Conservation (phyloP, 2,329 filamentous ascomycete genomes). For the Talaromyces pinophilus region DNA sequence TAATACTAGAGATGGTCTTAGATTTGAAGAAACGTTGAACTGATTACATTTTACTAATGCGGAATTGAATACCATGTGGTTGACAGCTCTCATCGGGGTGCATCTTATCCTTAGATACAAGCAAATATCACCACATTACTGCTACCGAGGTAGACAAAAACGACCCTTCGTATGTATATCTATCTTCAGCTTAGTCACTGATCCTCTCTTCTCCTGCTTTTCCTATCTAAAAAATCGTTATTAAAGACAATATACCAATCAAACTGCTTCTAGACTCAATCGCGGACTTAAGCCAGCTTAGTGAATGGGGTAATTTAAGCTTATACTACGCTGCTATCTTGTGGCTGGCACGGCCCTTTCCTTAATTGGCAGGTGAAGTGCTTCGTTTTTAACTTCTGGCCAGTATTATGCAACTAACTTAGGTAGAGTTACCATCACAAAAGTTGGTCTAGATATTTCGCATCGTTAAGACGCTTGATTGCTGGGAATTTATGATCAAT, state of each 20-base stretch:
- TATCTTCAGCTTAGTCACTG: not conserved
- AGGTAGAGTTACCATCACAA: not conserved
- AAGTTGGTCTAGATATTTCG: not conserved
- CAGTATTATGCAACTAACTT: not conserved
- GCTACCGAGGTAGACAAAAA: not conserved
- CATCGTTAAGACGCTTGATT: not conserved
- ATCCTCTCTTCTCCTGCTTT: not conserved
- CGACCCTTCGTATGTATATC: not conserved
- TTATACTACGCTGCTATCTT: conserved; percentile 15
- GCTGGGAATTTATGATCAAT: not conserved
- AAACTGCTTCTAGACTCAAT: not conserved
- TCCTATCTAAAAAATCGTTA: not conserved
- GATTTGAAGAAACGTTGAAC: not conserved
- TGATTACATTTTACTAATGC: not conserved
- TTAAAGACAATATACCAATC: not conserved
- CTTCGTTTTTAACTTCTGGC: not conserved
- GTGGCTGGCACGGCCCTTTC: conserved; percentile 4
- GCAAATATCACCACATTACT: too few relatives aligned
- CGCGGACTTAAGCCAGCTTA: not conserved
- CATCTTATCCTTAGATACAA: not conserved
- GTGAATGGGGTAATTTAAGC: not conserved
- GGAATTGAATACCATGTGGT: not conserved
- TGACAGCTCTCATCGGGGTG: not conserved
- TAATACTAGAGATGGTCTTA: not conserved
- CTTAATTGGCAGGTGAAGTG: not conserved